These are phyloP conservation scores for Mallotus repandus DNA, from an alignment of 441 rosid genomes.

Conservation along the genomic window DNA sequence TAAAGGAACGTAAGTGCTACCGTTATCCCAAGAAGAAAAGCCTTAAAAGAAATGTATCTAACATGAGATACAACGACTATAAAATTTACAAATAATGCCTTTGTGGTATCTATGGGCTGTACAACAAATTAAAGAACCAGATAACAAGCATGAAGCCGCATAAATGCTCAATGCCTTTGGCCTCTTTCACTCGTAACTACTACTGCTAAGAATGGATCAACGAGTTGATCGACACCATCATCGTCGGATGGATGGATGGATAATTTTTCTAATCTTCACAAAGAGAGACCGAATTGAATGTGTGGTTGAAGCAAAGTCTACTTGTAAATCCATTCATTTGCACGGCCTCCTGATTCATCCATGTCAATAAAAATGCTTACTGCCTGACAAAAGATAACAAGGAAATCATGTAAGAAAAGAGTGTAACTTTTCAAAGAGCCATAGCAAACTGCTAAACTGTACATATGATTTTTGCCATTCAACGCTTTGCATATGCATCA, in stretches of 20 bases:
- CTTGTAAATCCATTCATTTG: constrained; percentile 96
- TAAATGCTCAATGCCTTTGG: not conserved
- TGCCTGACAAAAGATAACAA: constrained; percentile 45
- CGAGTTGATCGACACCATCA: not conserved
- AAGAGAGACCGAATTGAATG: not conserved
- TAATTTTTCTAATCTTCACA: not conserved
- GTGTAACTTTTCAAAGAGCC: not conserved
- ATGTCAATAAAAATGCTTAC: constrained; percentile 95
- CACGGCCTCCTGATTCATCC: constrained; percentile 91
- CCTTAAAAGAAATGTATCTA: not conserved
- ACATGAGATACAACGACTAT: not conserved
- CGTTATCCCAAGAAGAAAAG: not conserved
- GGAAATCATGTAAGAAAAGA: not conserved
- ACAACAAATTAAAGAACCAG: not conserved
- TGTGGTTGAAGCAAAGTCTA: constrained; percentile 26
- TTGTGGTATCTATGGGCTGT: not conserved
- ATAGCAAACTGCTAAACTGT: not conserved
- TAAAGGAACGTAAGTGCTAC: not conserved
- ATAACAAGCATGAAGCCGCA: not conserved
- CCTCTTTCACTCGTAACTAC: not conserved
- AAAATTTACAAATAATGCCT: constrained; percentile 6
- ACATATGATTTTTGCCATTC: not conserved
- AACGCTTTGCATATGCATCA: not conserved
- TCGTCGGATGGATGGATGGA: not conserved
- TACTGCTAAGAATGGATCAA: not conserved